phyloP scores from a whole-genome alignment of 805 yeast genomes.

The Myxozyma lipomycoides region DNA sequence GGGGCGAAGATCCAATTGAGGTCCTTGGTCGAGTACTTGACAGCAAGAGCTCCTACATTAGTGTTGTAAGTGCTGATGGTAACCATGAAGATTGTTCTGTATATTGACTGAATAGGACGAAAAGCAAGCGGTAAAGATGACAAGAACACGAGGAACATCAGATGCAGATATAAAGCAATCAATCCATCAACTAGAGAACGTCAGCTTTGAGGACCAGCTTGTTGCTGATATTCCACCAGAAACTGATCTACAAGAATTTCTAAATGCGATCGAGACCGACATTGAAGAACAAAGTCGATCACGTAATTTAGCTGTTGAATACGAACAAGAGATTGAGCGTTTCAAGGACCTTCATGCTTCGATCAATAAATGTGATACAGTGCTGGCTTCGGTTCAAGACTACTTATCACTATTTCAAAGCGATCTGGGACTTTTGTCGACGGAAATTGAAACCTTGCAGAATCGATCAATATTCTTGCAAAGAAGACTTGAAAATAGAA shows the following conservation, averaged over 20 bases:
- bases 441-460: conserved; percentile 60
- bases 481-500: conserved; percentile 46
- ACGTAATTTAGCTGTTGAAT: conserved; percentile 4
- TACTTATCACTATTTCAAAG: conserved; percentile 55
- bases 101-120: too few relatives aligned
- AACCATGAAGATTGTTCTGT: too few relatives aligned
- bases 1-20: conserved; percentile 12
- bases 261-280: background rate
- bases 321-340: conserved; percentile 21
- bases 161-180: conserved; percentile 1
- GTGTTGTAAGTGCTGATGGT: conserved; percentile 1
- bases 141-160: background rate
- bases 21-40: conserved; percentile 9
- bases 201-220: conserved; percentile 2
- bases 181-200: conserved; percentile 3
- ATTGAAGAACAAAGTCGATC: conserved; percentile 1
- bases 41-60: conserved; percentile 12
- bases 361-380: conserved; percentile 24
- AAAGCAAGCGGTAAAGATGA: background rate
- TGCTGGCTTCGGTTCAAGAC: conserved; percentile 35
- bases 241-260: conserved; percentile 2
- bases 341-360: conserved; percentile 24
- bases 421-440: conserved; percentile 53
- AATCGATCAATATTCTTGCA: conserved; percentile 49
- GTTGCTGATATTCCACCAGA: background rate